Percentiles rank a stretch among this genome's conserved stretches.
These are phyloP conservation scores for Raphanus sativus DNA, from an alignment of 345 rosid genomes.

Conservation along the genomic window DNA sequence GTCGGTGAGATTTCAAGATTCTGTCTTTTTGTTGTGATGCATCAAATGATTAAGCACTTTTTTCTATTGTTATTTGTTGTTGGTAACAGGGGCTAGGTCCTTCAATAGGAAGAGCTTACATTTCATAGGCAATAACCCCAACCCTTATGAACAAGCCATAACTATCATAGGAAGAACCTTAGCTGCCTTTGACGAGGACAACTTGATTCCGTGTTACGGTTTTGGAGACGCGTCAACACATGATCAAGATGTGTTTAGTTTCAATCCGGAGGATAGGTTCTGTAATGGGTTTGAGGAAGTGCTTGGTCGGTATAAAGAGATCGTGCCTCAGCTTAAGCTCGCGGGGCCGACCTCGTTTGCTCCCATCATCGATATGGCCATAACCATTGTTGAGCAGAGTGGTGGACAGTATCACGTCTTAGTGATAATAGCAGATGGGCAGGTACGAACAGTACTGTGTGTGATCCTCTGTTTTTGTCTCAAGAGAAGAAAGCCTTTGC, in stretches of 20 bases:
- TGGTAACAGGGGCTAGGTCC: constrained; percentile 62
- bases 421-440: constrained; percentile 95
- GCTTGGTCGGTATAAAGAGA: constrained; percentile 65
- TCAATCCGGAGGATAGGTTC: constrained; percentile 56
- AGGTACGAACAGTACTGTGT: constrained; percentile 50
- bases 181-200: constrained; percentile 87
- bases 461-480: constrained; percentile 1
- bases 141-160: constrained; percentile 95
- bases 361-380: constrained; percentile 89
- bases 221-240: constrained; percentile 98
- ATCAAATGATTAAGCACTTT: not conserved
- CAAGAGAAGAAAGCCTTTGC: constrained; percentile 6
- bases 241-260: constrained; percentile 92
- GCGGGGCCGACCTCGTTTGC: constrained; percentile 99
- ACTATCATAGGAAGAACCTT: constrained; percentile 86
- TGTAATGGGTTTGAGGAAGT: constrained; percentile 99
- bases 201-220: constrained; percentile 91
- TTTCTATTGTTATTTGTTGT: constrained; percentile 24
- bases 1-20: constrained; percentile 42
- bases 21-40: constrained; percentile 7
- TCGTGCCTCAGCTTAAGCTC: constrained; percentile 77
- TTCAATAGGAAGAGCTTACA: constrained; percentile 78
- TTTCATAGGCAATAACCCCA: constrained; percentile 55
- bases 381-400: constrained; percentile 85
- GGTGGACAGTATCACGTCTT: constrained; percentile 95